phyloP scores from a whole-genome alignment of 441 rosid genomes.

The Pelargonium citronellum region DNA sequence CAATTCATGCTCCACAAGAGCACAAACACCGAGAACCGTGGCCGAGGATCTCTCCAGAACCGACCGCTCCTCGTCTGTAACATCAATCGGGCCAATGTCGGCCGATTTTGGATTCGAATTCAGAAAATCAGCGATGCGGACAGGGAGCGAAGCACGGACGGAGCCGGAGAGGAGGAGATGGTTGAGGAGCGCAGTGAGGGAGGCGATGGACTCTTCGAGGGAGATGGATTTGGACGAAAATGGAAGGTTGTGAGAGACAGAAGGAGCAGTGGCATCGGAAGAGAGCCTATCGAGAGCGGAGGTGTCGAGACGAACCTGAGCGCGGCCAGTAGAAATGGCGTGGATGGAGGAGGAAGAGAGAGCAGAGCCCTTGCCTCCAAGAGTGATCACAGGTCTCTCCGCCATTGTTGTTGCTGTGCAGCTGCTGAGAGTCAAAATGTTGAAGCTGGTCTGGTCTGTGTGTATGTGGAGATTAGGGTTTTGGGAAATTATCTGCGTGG shows the following conservation, averaged over 20 bases:
- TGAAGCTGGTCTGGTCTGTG: too few species aligned
- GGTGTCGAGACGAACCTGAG: conserved; percentile 45
- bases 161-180: conserved; percentile 43
- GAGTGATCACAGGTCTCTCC: conserved; percentile 27
- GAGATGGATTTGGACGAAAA: conserved; percentile 26
- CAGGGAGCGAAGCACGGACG: conserved; percentile 37
- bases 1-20: conserved; percentile 50
- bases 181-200: conserved; percentile 45
- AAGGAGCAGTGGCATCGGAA: conserved; percentile 11
- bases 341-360: conserved; percentile 44
- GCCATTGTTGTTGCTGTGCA: conserved; percentile 18
- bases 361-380: conserved; percentile 64
- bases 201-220: conserved; percentile 44
- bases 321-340: conserved; percentile 40
- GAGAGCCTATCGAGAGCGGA: neutral
- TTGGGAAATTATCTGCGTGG: too few species aligned
- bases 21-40: conserved; percentile 43
- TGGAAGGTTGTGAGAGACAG: conserved; percentile 18
- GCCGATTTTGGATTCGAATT: conserved; percentile 22
- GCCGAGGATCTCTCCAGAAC: conserved; percentile 35
- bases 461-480: too few species aligned
- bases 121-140: conserved; percentile 24
- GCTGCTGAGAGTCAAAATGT: too few species aligned
- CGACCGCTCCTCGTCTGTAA: conserved; percentile 41
- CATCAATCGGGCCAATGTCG: conserved; percentile 22